Conservation (phyloP, 75 land plant species). For the Adiantum capillusveneris region DNA sequence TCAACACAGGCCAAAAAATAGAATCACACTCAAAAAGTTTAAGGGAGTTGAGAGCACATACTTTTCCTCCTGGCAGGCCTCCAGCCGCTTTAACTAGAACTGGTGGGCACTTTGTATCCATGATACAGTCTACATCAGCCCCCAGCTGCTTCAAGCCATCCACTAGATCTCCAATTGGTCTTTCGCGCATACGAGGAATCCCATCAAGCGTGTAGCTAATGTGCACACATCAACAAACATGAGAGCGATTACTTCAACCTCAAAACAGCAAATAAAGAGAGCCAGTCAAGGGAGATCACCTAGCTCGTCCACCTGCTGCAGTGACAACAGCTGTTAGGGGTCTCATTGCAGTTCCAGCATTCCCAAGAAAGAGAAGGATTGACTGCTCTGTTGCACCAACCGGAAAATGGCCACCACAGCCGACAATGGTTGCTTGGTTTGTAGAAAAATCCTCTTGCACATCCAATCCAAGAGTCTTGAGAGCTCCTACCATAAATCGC, state of each 20-base stretch:
- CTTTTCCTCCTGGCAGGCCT: slow-evolving; percentile 95
- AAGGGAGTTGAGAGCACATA: slow-evolving; percentile 10
- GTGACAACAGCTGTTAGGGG: slow-evolving; percentile 93
- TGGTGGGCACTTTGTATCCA: slow-evolving; percentile 87
- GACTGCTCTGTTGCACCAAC: slow-evolving; percentile 40
- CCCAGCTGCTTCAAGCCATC: slow-evolving; percentile 88
- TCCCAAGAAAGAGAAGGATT: slow-evolving; percentile 79
- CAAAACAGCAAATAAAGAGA: background rate
- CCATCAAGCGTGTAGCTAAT: slow-evolving; percentile 90
- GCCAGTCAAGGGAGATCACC: slow-evolving; percentile 29
- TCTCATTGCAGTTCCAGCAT: slow-evolving; percentile 99
- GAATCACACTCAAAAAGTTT: no score
- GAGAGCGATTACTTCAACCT: background rate
- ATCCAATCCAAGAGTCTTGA: slow-evolving; percentile 68
- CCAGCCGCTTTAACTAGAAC: slow-evolving; percentile 67
- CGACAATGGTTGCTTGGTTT: slow-evolving; percentile 56
- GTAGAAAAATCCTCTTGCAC: slow-evolving; percentile 50
- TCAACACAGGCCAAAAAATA: no score
- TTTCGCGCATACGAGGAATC: slow-evolving; percentile 94
- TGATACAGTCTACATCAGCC: slow-evolving; percentile 74
- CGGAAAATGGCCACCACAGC: slow-evolving; percentile 82
- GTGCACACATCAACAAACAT: background rate
- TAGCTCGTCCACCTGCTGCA: slow-evolving; percentile 89
- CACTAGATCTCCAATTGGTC: slow-evolving; percentile 90
- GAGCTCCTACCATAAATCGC: slow-evolving; percentile 84